Base-by-base conservation (phyloP, 768 basidiomycete species). In the Trametes punicea region DNA sequence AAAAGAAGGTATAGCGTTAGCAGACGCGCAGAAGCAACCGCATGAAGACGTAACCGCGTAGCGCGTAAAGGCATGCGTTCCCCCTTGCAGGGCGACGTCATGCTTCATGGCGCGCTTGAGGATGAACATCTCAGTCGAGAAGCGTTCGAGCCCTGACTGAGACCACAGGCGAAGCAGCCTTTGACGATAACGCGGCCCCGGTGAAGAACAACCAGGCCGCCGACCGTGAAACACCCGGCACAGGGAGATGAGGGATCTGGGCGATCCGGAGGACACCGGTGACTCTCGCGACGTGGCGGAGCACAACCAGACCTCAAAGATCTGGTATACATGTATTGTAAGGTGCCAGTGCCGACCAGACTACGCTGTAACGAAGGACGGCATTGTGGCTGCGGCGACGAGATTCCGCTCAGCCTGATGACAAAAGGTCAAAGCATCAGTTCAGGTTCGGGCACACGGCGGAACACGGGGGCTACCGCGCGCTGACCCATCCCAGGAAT, bases 1-100 rank as follows among this genome's bases (percentile, higher is more conserved):
- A 16, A 54, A 54, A 54, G 44, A 46, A 46, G 44, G 42, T 53
- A 53, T 54, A 54, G 52, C 52, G 25, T 46, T 46, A 38, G 42
- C 51, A 36, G 34, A 34, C 50, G 50, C 50, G 40, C 39, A 41
- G 49, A 39, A 39, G 36, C 36, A n/a, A 26, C 21, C 11, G 39
- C 1, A 20, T 21, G 21, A 45, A 53, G 33, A 53, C 51, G 51
- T 53, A 53, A 52, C 30, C 41, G 31, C 31, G 25, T 42, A 51
- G 7, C 38, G n/a, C 23, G 20, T 7, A 23, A n/a, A 10, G 26
- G 21, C 51, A 25, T 31, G 30, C 20, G 16, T 29, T 18, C 18
- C 27, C 20, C 30, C 46, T 53, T 34, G 26, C 34, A 46, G 34
- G 34, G 20, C 42, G 26, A 38, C 52, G 44, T 54, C 52, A 39